Evolutionary conservation across 306 rosid species (phyloP), one percentile per base, ranked within the genome.

Genomic region (Ormosia semicastrata): DNA sequence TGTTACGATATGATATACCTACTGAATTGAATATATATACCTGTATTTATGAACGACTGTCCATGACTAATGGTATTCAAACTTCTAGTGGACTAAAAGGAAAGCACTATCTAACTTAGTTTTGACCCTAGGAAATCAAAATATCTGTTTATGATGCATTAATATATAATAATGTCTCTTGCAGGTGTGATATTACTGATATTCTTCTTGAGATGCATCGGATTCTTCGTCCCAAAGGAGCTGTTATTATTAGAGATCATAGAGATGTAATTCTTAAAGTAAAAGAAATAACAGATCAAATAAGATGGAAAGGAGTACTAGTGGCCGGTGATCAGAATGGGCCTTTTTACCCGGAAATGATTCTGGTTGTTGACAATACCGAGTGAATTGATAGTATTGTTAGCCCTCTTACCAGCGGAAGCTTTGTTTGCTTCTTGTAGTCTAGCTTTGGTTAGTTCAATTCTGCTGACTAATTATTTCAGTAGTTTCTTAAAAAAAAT

Each of bases 191-290:
- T 37, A 70, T 89, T 73, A 53, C 71, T 62, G 80, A 73, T 65
- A 85, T 89, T 57, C 66, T 87, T 63, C 18, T 89, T 13, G 89
- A 89, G 89, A 83, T 89, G 87, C 70, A 89, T 69, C 63, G 92
- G 36, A 85, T 89, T 80, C 64, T 89, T 83, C 85, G 90, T 53
- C 92, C 90, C 0, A 53, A 36, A 10, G 92, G 92, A 82, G 65
- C 87, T 41, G 84, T 85, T 47, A 83, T 89, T 53, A 78, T 89
- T 46, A 85, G 92, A 83, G 92, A 89, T 59, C 11, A 71, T 0
- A 46, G 14, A 57, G 74, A 89, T 66, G 64, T 77, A 32, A 70
- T 89, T 78, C 14, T 56, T 4, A 87, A 75, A 89, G 90, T 89
- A 30, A 87, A 85, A 76, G 69, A 70, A 63, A 85, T 85, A 32